phyloP scores from a whole-genome alignment of 257 asterid genomes.

The Rubia yunnanensis region DNA sequence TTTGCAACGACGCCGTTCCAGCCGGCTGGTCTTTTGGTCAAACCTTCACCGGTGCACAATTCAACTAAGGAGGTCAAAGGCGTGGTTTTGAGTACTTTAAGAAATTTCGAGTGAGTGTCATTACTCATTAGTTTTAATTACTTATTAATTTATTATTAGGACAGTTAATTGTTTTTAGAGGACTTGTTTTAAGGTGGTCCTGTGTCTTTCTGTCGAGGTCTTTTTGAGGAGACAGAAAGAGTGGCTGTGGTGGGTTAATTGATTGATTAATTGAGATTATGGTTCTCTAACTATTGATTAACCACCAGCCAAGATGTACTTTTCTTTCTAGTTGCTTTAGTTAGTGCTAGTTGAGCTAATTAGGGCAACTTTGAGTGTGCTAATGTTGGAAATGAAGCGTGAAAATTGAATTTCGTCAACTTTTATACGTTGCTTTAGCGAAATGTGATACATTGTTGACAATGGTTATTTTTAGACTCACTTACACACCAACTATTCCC shows the following conservation, averaged over 20 bases:
- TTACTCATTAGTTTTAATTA: neutral
- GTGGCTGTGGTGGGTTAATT: conserved; percentile 14
- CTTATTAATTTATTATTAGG: neutral
- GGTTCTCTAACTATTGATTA: neutral
- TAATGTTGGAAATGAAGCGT: too few relatives aligned
- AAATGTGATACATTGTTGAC: too few relatives aligned
- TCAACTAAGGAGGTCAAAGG: conserved; percentile 4
- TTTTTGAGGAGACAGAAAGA: conserved; percentile 14
- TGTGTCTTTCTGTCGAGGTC: conserved; percentile 20
- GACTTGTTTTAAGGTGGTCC: conserved; percentile 22
- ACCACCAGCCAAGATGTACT: conserved; percentile 14
- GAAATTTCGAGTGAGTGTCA: neutral
- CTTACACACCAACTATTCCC: too few relatives aligned
- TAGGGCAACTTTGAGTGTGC: neutral
- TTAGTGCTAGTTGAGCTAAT: neutral
- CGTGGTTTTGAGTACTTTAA: neutral
- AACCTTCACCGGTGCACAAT: conserved; percentile 34
- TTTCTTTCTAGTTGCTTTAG: neutral
- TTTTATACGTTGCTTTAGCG: too few relatives aligned
- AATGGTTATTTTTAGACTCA: too few relatives aligned
- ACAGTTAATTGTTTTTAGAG: neutral
- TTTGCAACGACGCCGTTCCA: conserved; percentile 26
- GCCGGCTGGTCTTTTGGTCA: conserved; percentile 38
- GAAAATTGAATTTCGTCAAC: too few relatives aligned
- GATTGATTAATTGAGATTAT: neutral